These are phyloP conservation scores for Uronychia binucleata DNA, from an alignment of 73 alveolate species.

Conservation along the genomic window DNA sequence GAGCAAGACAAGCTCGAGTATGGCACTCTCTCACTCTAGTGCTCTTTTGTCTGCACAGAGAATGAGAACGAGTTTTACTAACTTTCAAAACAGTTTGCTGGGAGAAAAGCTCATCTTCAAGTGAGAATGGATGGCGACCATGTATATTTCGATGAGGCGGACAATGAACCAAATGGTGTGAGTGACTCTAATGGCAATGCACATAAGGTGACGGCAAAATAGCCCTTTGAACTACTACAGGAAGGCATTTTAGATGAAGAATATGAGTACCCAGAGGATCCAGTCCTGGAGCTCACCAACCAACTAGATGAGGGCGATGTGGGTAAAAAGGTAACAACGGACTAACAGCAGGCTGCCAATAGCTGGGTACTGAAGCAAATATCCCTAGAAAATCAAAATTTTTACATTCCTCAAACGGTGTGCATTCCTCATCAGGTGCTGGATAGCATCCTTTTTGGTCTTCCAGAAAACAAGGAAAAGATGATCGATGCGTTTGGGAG, in stretches of 20 bases:
- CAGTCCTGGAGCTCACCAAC: no score
- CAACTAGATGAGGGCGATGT: neutral
- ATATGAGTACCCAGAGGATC: no score
- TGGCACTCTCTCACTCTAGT: slow-evolving; percentile 1
- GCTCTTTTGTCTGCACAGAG: slow-evolving; percentile 79
- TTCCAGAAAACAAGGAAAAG: neutral
- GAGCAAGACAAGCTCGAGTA: slow-evolving; percentile 90
- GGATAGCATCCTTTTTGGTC: neutral
- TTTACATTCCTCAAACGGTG: neutral
- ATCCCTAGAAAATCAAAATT: neutral
- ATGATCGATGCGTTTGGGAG: neutral
- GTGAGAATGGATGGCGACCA: neutral
- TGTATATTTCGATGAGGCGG: neutral
- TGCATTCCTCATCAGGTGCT: neutral
- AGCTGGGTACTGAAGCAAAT: neutral
- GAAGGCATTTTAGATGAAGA: no score
- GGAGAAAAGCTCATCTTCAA: neutral
- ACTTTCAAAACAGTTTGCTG: slow-evolving; percentile 37
- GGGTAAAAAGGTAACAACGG: neutral
- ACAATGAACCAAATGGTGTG: no score
- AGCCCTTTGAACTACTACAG: no score
- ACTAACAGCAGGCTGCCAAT: neutral
- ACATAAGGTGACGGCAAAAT: no score
- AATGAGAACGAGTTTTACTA: slow-evolving; percentile 54
- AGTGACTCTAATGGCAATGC: no score